Percentiles rank a stretch among this genome's conserved stretches.
Evolutionary conservation across 768 basidiomycete genomes (phyloP).

Genomic region (Amanita thiersii): DNA sequence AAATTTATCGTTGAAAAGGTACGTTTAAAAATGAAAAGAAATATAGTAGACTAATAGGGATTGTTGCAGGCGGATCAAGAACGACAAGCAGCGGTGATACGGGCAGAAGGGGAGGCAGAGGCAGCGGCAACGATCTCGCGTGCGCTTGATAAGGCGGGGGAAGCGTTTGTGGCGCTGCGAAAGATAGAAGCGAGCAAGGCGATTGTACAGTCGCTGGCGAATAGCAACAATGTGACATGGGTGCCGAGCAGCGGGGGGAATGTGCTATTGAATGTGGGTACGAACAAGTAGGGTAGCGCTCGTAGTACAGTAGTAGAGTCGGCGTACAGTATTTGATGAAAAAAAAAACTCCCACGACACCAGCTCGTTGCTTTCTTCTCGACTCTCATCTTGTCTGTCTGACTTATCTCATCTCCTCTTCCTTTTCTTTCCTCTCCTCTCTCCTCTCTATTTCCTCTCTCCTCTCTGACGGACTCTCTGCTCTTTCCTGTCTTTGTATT

Average conservation of each 20-base stretch:
- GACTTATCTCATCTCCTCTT: slow-evolving; percentile 35
- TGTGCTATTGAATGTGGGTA: slow-evolving; percentile 78
- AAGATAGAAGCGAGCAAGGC: slow-evolving; percentile 98
- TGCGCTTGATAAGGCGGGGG: slow-evolving; percentile 89
- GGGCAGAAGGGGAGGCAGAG: slow-evolving; percentile 98
- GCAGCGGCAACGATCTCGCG: slow-evolving; percentile 89
- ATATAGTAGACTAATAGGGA: slow-evolving; percentile 10
- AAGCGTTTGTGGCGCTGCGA: slow-evolving; percentile 90
- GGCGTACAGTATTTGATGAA: slow-evolving; percentile 7
- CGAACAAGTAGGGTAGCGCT: slow-evolving; percentile 30
- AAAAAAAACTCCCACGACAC: slow-evolving; percentile 32
- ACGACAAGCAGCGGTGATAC: slow-evolving; percentile 94
- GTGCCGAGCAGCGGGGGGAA: slow-evolving; percentile 76
- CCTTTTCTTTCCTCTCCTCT: slow-evolving; percentile 38
- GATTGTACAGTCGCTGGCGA: slow-evolving; percentile 78
- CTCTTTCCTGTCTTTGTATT: slow-evolving; percentile 43
- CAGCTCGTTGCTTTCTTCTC: slow-evolving; percentile 29
- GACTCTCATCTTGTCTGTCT: slow-evolving; percentile 42
- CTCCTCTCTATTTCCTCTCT: slow-evolving; percentile 38
- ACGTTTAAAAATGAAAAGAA: slow-evolving; percentile 2
- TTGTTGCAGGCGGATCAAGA: slow-evolving; percentile 88
- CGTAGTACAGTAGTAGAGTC: slow-evolving; percentile 6
- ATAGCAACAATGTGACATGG: slow-evolving; percentile 82
- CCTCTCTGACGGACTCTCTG: slow-evolving; percentile 49
- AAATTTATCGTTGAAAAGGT: slow-evolving; percentile 99